A percentile compares a stretch with the other conserved stretches of the same genome.
Conservation (phyloP, 108 stramenopile genomes). For the Conticribra weissflogii region DNA sequence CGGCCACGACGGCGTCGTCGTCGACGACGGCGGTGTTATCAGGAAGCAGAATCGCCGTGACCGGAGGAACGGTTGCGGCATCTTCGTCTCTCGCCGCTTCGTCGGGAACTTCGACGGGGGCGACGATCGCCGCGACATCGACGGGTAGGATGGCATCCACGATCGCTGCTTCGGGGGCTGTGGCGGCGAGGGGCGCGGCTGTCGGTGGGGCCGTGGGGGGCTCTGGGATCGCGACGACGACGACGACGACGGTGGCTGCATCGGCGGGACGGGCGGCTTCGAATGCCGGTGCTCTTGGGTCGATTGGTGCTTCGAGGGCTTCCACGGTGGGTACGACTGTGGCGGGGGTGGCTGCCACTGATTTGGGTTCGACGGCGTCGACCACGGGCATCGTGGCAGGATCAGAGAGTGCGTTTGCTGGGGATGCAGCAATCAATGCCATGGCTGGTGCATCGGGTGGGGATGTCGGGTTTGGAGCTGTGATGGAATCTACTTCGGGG, state of each 20-base stretch:
- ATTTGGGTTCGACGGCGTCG: neutral
- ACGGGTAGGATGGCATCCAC: neutral
- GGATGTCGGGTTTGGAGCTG: conserved; percentile 5
- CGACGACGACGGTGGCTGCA: neutral
- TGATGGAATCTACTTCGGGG: conserved; percentile 12
- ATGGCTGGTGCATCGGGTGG: conserved; percentile 1
- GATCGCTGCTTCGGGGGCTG: conserved; percentile 1
- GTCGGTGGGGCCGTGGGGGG: no score
- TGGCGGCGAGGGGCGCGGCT: no score
- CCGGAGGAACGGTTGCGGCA: conserved; percentile 13
- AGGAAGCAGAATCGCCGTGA: conserved; percentile 8
- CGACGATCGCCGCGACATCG: conserved; percentile 16
- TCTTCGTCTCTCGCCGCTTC: conserved; percentile 11
- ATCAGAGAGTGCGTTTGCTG: neutral
- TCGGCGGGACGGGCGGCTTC: neutral
- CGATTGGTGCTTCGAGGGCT: neutral
- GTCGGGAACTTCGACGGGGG: conserved; percentile 6
- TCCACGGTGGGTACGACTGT: neutral
- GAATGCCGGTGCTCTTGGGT: neutral
- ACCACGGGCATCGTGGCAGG: neutral
- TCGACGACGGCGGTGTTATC: conserved; percentile 1
- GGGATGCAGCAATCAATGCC: neutral
- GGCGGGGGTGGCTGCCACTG: neutral
- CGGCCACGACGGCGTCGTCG: conserved; percentile 1
- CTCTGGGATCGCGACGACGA: neutral